Evolutionary conservation across 306 rosid species (phyloP), one percentile per base, ranked within the genome.

Genomic region (Crataegus laevigata): DNA sequence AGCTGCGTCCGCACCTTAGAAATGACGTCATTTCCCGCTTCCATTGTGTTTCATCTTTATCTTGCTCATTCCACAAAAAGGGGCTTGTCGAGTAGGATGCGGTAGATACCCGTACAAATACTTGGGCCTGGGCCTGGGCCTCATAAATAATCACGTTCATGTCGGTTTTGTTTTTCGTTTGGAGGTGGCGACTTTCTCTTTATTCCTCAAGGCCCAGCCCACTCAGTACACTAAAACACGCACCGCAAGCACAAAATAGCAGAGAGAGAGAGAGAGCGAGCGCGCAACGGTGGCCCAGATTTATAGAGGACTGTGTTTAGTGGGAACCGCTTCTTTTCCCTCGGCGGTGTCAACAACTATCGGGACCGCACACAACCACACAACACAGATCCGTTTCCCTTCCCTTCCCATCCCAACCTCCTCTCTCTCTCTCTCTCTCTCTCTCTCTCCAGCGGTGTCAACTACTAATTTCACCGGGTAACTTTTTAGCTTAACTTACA

Each of bases 211-310:
- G 50, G 69, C 69, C 69, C 69, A 65, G 11, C 47, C 47, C n/a
- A 18, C 66, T 15, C 3, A 5, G 17, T 2, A 6, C 21, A 60
- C 28, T 36, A 6, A 5, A 62, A 19, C 9, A 34, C 14, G 10
- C 82, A 77, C 73, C 78, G 78, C 84, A 69, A 54, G 74, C 67
- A 78, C 79, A 61, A 66, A 57, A 36, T 24, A 47, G 47, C 43
- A 24, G 21, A 22, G 62, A n/a, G 40, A 45, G 18, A 14, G 40
- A 19, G 64, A 29, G 63, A 7, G 54, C 8, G 54, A 15, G 21
- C 0, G 21, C 54, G 62, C 66, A 71, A 78, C 79, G 87, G 90
- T 79, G 93, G 89, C 90, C 91, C 94, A 79, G 86, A 88, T 90
- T 93, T 93, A 72, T 72, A 80, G 68, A 84, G 91, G 86, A 78